Evolutionary conservation across 177 flowering plant genomes (phyloP), one percentile per base, ranked within the genome.

Genomic region (Vitis hybrid): DNA sequence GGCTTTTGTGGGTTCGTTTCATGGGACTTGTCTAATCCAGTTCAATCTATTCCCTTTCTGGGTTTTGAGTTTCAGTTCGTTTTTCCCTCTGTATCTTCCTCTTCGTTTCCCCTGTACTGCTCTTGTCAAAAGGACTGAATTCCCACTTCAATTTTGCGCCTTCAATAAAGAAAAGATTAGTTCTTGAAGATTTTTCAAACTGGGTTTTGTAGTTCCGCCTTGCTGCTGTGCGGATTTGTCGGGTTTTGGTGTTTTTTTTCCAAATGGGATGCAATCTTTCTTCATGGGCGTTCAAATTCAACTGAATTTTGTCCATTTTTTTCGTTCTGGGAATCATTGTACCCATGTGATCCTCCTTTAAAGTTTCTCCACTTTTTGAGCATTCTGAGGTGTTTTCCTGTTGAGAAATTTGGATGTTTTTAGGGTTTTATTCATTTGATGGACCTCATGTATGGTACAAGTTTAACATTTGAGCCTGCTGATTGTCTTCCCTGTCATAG

Each of bases 351-450:
- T 40, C 46, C 1, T 40, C 46, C 46, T n/a, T 49, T 2, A n/a
- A 51, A 32, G 6, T 51, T 64, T 50, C 17, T 14, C 56, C 17
- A 14, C 56, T 24, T 64, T 62, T 32, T 62, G 14, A 27, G 30
- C 14, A 56, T 64, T 51, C 67, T 56, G 14, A 64, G 17, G 52
- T 64, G 40, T 19, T 64, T 21, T 64, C 13, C 11, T 50, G 55
- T 64, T 40, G 21, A 24, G 67, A n/a, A 64, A 19, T 64, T 18
- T 64, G 17, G 15, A 18, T 48, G 54, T 13, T 40, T 64, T 48
- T 64, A 27, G 15, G 11, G 49, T 64, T 52, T 10, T n/a, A n/a
- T 48, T 64, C 19, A 48, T 2, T 48, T n/a, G 15, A 3, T 57
- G 11, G 27, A 57, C 30, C 27, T 21, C 60, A 18, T 57, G 3